Evolutionary conservation across 1,284 basidiomycete species (phyloP).

Genomic region (Cutaneotrichosporon sp.): DNA sequence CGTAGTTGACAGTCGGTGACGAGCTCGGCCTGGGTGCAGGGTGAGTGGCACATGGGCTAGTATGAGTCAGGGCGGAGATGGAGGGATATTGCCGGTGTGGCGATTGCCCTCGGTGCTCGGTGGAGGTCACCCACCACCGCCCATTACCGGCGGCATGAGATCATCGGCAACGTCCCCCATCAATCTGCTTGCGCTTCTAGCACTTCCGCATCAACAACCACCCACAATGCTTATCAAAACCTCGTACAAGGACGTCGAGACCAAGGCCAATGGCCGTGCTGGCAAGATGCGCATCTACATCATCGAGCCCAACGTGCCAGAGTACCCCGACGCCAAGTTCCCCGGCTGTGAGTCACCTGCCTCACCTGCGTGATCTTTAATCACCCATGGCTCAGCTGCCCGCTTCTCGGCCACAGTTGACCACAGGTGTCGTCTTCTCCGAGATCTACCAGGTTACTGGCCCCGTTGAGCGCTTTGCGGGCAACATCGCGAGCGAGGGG

Average conservation of each 20-base stretch:
- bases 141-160: conserved; percentile 5
- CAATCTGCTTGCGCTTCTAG: no score
- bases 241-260: conserved; percentile 71
- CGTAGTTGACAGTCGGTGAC: neutral
- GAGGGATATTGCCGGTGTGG: conserved; percentile 17
- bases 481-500: conserved; percentile 85
- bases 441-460: conserved; percentile 57
- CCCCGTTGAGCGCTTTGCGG: conserved; percentile 64
- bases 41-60: no score
- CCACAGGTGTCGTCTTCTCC: conserved; percentile 47
- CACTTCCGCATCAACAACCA: neutral
- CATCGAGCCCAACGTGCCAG: conserved; percentile 51
- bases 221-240: conserved; percentile 74
- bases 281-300: conserved; percentile 68
- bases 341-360: conserved; percentile 43
- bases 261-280: conserved; percentile 62
- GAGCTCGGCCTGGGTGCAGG: neutral
- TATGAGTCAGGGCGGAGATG: neutral
- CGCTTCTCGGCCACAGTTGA: no score
- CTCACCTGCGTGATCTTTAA: no score
- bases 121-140: conserved; percentile 6
- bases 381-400: no score
- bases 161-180: neutral
- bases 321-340: conserved; percentile 54
- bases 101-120: conserved; percentile 1